Evolutionary conservation across 1,284 basidiomycete genomes (phyloP), one percentile per base, ranked within the genome.

Genomic region (Vanrija humicola): DNA sequence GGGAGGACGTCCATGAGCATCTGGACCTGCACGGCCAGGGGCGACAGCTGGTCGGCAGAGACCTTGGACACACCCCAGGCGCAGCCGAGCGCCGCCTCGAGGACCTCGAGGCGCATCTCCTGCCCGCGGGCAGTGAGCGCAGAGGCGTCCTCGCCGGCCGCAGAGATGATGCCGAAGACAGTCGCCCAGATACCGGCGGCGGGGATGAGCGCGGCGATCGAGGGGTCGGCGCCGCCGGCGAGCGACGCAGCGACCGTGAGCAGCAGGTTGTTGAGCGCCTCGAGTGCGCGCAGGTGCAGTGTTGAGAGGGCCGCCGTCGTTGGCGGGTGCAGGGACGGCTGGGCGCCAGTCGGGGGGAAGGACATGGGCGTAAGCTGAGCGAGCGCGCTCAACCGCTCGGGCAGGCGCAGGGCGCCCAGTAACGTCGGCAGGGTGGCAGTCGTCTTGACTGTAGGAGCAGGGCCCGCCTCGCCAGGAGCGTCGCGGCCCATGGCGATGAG

Each of bases 251-350:
- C 71, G 12, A 75, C 80, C 1, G 89, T 86, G 48, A 95, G 80
- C 66, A 94, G 87, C 15, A 93, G 81, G 73, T 97, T 96, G 72
- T 91, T 94, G 54, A 96, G 81, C 64, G 90, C 92, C 73, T 95
- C 91, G 48, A 94, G 80, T 7, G 91, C 89, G 58, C 86, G 82
- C 48, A 90, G 80, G 70, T 95, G 91, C 45, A 95, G 83, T 1
- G 86, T 83, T 58, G 86, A 83, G 39, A 95, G 82, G 7, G 81
- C 86, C 10, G 90, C 89, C 0, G 90, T 93, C 14, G 86, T 91
- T 2, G 90, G 90, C 43, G 89, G 88, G 70, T 93, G 89, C 15
- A 81, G 77, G 0, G 88, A 89, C 6, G 82, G 82, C n/a, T 53
- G 52, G 34, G 81, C 71, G 19, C 82, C 80, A 12, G 84, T 76